phyloP scores from a whole-genome alignment of 1,284 basidiomycete genomes.

The Schizophyllum amplum region DNA sequence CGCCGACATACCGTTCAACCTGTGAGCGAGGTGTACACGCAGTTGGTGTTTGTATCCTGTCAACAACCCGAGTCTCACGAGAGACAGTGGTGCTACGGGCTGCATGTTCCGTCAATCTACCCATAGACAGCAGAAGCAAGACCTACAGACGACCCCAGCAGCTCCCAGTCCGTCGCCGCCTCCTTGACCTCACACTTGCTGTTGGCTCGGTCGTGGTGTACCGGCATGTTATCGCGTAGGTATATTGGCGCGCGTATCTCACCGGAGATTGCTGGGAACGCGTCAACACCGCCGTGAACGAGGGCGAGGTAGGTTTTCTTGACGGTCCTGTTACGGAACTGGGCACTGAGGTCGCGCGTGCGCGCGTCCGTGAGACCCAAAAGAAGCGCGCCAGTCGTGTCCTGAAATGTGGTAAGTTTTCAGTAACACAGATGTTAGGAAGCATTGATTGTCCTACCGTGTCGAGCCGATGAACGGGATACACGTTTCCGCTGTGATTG shows the following conservation, averaged over 20 bases:
- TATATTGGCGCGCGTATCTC: conserved; percentile 36
- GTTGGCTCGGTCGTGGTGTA: background rate
- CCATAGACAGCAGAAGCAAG: background rate
- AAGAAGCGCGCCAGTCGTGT: background rate
- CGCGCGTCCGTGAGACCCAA: background rate
- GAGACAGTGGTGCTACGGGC: conserved; percentile 43
- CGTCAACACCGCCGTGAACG: conserved; percentile 43
- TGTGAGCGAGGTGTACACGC: conserved; percentile 52
- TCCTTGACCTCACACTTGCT: conserved; percentile 22
- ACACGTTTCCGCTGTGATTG: background rate
- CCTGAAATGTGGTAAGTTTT: background rate
- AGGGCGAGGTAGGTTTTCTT: conserved; percentile 62
- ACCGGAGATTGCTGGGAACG: conserved; percentile 34
- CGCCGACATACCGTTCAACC: conserved; percentile 31
- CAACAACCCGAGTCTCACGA: conserved; percentile 45
- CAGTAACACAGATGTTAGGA: background rate
- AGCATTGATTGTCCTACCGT: background rate
- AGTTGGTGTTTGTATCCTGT: conserved; percentile 70
- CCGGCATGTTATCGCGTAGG: conserved; percentile 37
- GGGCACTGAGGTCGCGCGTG: conserved; percentile 40
- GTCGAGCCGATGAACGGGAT: background rate
- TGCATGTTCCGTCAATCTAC: conserved; percentile 14
- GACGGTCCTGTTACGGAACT: conserved; percentile 40
- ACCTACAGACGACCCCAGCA: conserved; percentile 54
- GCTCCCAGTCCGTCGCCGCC: conserved; percentile 51